These are phyloP conservation scores for Paramecium sexaurelia DNA, from an alignment of 73 alveolate species.

Conservation along the genomic window DNA sequence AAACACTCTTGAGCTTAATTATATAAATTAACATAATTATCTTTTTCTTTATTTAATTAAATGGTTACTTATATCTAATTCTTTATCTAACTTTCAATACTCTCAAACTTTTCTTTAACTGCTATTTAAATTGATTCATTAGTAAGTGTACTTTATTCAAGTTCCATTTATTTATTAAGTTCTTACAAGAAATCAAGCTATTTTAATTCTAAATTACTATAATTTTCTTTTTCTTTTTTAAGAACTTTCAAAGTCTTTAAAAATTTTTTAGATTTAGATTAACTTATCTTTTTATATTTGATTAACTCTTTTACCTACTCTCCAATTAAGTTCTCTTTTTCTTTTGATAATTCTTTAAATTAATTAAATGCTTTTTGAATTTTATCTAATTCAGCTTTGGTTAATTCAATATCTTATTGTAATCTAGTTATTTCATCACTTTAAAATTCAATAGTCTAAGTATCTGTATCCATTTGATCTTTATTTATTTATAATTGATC, in stretches of 20 bases:
- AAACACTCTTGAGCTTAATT: too few relatives aligned
- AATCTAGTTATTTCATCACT: background rate
- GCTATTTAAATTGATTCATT: background rate
- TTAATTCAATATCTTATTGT: background rate
- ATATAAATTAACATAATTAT: too few relatives aligned
- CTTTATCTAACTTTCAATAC: too few relatives aligned
- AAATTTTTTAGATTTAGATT: background rate
- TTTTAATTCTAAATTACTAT: background rate
- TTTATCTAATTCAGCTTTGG: background rate
- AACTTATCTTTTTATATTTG: background rate
- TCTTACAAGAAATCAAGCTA: background rate
- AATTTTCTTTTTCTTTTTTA: background rate
- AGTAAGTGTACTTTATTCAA: background rate
- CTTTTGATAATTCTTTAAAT: background rate
- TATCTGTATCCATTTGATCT: background rate
- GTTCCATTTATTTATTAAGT: background rate
- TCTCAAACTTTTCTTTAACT: too few relatives aligned
- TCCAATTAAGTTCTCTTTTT: background rate
- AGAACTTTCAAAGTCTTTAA: background rate
- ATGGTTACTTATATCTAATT: too few relatives aligned
- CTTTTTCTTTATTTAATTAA: too few relatives aligned
- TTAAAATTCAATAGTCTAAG: background rate
- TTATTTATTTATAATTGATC: background rate
- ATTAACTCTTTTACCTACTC: background rate
- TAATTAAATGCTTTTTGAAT: background rate